phyloP scores from a whole-genome alignment of 1,284 basidiomycete genomes.

The Filobasidium uniguttulatum region DNA sequence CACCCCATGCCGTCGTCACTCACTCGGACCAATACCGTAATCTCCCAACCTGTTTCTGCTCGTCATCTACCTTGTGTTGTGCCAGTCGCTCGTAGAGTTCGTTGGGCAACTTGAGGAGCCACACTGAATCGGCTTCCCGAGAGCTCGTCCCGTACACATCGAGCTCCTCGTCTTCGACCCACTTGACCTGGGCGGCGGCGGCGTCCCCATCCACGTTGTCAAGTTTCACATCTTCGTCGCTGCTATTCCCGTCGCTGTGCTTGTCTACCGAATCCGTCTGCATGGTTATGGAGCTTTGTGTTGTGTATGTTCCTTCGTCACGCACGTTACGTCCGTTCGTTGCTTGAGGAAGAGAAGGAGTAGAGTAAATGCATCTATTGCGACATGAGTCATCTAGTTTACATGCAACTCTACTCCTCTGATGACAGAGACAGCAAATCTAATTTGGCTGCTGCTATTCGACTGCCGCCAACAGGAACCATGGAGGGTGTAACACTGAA shows the following conservation, averaged over 20 bases:
- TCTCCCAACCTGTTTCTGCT: neutral
- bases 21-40: neutral
- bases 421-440: too few relatives aligned
- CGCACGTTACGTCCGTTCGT: too few relatives aligned
- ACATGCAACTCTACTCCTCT: too few relatives aligned
- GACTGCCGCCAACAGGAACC: too few relatives aligned
- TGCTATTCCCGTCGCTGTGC: neutral
- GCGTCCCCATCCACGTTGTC: neutral
- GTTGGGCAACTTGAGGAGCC: neutral
- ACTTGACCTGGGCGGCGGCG: neutral
- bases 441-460: too few relatives aligned
- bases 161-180: neutral
- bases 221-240: neutral
- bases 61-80: neutral
- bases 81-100: neutral
- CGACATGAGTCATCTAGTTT: too few relatives aligned
- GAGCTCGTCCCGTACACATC: neutral
- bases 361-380: too few relatives aligned
- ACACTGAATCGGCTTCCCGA: neutral
- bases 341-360: too few relatives aligned
- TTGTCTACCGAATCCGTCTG: too few relatives aligned
- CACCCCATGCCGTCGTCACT: too few relatives aligned
- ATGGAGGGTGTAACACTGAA: too few relatives aligned
- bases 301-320: too few relatives aligned
- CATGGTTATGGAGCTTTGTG: neutral